Evolutionary conservation across 805 yeast genomes (phyloP), one percentile per base, ranked within the genome.

Genomic region (Schwanniomyces pseudopolymorphus): DNA sequence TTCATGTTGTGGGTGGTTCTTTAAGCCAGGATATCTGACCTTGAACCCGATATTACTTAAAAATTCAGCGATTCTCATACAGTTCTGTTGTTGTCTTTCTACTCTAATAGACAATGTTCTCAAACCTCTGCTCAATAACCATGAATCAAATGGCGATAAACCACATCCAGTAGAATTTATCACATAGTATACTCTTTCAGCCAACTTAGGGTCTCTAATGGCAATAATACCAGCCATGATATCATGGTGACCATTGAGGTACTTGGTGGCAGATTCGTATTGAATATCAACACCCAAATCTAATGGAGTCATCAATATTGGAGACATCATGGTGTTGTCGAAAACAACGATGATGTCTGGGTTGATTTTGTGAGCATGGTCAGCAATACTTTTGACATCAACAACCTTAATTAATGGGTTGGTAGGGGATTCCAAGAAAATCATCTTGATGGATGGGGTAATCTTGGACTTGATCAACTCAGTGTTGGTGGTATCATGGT

Each of bases 241-340:
- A 64, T 92, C 97, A 66, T 91, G 98, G 64, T 91, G 98, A 6
- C 97, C 97, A 58, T 90, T 87, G 55, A 91, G 74, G 61, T 88
- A 91, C 67, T 91, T 91, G 37, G 98, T 91, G 13, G 95, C 97
- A 10, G 92, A 84, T 64, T 91, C 98, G 64, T 91, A 92, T 47
- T 88, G 96, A 47, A 91, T 87, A 62, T 91, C 97, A 33, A 84
- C 92, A 7, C 94, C 95, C 54, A 87, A 78, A 55, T 87, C 89
- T 53, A 91, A 74, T 4, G 98, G 97, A 20, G 85, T 77, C 83
- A 88, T 83, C 58, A 85, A 75, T 50, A 91, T 67, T 10, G 97
- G 97, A 24, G 96, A 84, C 95, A 91, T 86, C 98, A 91, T 91
- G 48, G 97, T 92, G 74, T 92, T 91, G 69, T 91, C 97, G 51